Percentiles rank a stretch among this genome's conserved stretches.
Conservation (phyloP, 495 filamentous ascomycete genomes). For the Coniosporium apollinis region DNA sequence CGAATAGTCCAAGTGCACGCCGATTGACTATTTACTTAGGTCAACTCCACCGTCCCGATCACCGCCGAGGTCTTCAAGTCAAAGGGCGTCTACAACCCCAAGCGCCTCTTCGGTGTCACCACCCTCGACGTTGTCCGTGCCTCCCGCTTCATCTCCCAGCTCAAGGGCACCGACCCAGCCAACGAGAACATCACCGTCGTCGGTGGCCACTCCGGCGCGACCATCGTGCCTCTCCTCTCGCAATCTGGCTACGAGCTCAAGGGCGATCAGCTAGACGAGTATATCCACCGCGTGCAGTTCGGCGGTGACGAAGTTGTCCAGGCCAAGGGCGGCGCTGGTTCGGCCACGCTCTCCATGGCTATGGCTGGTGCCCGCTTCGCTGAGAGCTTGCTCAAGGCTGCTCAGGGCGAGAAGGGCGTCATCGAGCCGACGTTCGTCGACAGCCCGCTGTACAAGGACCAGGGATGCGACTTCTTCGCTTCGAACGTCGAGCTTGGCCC, state of each 20-base stretch:
- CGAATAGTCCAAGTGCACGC: no score
- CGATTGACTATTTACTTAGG: not conserved
- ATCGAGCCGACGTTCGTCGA: slow-evolving; percentile 95
- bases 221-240: slow-evolving; percentile 92
- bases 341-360: slow-evolving; percentile 97
- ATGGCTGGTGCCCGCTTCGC: slow-evolving; percentile 97
- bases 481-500: slow-evolving; percentile 87
- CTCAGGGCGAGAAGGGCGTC: slow-evolving; percentile 86
- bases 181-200: slow-evolving; percentile 89
- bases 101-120: slow-evolving; percentile 96
- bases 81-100: slow-evolving; percentile 89
- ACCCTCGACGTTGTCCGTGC: slow-evolving; percentile 98
- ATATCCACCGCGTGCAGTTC: slow-evolving; percentile 94
- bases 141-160: slow-evolving; percentile 86
- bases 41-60: slow-evolving; percentile 99
- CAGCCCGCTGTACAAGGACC: slow-evolving; percentile 91
- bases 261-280: slow-evolving; percentile 53
- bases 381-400: slow-evolving; percentile 80
- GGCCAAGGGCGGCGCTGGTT: slow-evolving; percentile 96
- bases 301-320: slow-evolving; percentile 99
- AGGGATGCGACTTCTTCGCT: slow-evolving; percentile 91
- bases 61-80: slow-evolving; percentile 91
- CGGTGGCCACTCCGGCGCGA: slow-evolving; percentile 93
- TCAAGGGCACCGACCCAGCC: slow-evolving; percentile 77
- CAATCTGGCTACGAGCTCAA: slow-evolving; percentile 77